These are phyloP conservation scores for Silene latifolia DNA, from an alignment of 148 eudicot genomes.

Conservation along the genomic window DNA sequence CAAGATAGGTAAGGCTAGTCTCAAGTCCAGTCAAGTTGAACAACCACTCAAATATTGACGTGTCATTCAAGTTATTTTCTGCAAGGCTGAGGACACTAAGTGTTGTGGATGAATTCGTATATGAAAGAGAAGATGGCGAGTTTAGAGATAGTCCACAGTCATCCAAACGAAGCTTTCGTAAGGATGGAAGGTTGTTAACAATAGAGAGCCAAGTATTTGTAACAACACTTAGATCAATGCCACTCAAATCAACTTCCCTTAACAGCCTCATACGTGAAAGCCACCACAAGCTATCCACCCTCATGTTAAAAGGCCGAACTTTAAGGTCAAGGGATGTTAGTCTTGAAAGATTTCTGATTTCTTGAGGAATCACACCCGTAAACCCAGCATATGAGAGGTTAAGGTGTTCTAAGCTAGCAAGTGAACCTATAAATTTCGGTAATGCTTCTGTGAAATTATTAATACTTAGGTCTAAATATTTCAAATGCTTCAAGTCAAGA, in stretches of 20 bases:
- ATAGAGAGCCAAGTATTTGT: background rate
- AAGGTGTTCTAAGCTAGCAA: background rate
- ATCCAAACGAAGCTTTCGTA: constrained; percentile 3
- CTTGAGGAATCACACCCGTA: constrained; percentile 2
- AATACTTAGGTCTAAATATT: constrained; percentile 16
- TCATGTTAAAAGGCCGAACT: background rate
- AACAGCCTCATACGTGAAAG: background rate
- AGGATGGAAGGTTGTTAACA: constrained; percentile 15
- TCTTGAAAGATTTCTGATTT: constrained; percentile 9
- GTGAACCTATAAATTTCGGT: constrained; percentile 15
- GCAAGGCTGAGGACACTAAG: constrained; percentile 7
- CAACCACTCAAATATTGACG: constrained; percentile 23
- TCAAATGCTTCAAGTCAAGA: constrained; percentile 14
- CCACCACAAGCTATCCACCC: too few species aligned
- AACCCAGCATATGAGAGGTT: background rate
- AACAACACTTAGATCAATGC: background rate
- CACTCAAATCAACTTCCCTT: background rate
- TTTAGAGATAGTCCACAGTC: constrained; percentile 3
- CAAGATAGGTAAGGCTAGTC: constrained; percentile 14
- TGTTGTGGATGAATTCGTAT: constrained; percentile 8
- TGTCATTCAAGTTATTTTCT: background rate
- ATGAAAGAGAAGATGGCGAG: background rate
- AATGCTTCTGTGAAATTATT: constrained; percentile 5
- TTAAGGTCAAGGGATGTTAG: constrained; percentile 18
- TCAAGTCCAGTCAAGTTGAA: constrained; percentile 12